Base-by-base conservation (phyloP, 768 basidiomycete species). In the Botryobasidium botryosum region DNA sequence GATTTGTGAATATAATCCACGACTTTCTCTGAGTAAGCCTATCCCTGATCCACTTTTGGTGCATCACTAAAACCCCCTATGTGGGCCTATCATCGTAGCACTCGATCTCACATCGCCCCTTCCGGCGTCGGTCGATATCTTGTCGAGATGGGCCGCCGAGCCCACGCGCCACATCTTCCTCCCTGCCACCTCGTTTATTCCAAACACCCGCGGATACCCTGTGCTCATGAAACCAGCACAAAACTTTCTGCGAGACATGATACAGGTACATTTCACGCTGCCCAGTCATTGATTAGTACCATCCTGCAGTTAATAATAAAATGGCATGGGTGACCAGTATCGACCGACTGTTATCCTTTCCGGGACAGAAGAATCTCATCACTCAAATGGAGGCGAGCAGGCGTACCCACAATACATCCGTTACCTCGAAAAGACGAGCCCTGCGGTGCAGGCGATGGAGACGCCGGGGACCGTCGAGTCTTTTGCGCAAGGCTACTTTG, bases 171-270 rank as follows among this genome's bases (percentile, higher is more conserved):
- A 87, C 56, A 69, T 99, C 44, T 83, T 86, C 61, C 66, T 97
- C 2, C 90, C 94, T 3, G 77, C 88, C 0, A 75, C 82, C 10
- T 74, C 87, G 3, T 99, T 96, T 60, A 90, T 97, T 55, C 77
- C 90, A 8, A 99, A 99, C 59, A 72, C 77, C 41, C 92, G 94
- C 63, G 92, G 90, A 2, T 99, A 94, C 59, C 94, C 94, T 0
- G 94, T 99, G 5, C 71, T 99, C 15, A 83, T 86, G 10, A 97
- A 96, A 61, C 77, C 78, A 7, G 83, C 87, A 2, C 94, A 99
- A 54, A 70, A 72, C 1, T 96, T 99, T 64, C 72, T 97, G 44
- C 77, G 80, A 49, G 77, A 87, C 49, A 77, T 81, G 63, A 83
- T 91, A 74, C 79, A 83, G 64, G 86, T 75, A 58, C 61, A 75